Evolutionary conservation across 371 early-diverging fungal species (phyloP).

Genomic region (Parasitella parasitica): DNA sequence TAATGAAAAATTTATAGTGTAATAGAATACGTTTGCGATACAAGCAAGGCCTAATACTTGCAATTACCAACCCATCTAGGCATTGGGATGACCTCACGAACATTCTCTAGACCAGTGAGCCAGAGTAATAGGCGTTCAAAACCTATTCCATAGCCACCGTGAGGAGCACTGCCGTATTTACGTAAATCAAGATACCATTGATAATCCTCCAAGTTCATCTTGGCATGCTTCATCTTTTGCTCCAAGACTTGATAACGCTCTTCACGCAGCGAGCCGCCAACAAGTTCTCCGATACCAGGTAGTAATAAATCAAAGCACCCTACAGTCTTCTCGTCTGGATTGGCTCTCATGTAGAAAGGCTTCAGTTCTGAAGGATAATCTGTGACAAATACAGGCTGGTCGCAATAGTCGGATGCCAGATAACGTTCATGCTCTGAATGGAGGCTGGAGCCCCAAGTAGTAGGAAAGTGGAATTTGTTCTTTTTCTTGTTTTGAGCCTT

Average conservation of each 20-base stretch:
- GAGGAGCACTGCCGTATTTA: constrained; percentile 81
- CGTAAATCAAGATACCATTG: constrained; percentile 90
- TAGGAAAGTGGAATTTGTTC: constrained; percentile 60
- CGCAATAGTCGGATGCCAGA: constrained; percentile 69
- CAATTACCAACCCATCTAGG: constrained; percentile 68
- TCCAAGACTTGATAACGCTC: constrained; percentile 59
- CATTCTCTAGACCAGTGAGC: constrained; percentile 80
- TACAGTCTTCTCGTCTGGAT: constrained; percentile 66
- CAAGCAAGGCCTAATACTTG: constrained; percentile 31
- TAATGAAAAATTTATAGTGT: no score
- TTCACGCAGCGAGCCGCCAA: constrained; percentile 91
- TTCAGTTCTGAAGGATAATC: constrained; percentile 83
- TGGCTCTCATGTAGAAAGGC: constrained; percentile 92
- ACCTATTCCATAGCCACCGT: constrained; percentile 94
- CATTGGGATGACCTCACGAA: constrained; percentile 84
- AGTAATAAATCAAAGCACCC: constrained; percentile 87
- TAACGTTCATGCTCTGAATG: constrained; percentile 91
- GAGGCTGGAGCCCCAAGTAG: constrained; percentile 75
- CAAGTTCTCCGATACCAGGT: constrained; percentile 88
- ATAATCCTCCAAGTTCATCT: constrained; percentile 66
- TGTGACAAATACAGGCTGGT: constrained; percentile 86
- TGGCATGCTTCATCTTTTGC: constrained; percentile 54
- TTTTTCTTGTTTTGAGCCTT: constrained; percentile 30
- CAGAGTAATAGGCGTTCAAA: constrained; percentile 83
- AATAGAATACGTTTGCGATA: background rate